phyloP scores from a whole-genome alignment of 176 grass and related monocot species.

The Paspalum notatum region DNA sequence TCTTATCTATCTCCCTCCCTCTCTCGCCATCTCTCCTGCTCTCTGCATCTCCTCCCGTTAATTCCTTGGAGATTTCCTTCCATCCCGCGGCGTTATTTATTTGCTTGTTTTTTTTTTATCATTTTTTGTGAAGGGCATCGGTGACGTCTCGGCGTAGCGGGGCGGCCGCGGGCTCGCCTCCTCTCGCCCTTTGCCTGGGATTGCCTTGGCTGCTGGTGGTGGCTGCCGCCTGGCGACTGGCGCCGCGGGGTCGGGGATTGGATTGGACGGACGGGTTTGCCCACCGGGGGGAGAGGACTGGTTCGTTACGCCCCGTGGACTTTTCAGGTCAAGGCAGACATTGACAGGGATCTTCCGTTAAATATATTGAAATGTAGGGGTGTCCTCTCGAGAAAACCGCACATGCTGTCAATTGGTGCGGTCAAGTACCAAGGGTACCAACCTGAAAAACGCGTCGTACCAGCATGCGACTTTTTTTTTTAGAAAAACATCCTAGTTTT shows the following conservation, averaged over 20 bases:
- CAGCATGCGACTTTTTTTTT: background rate
- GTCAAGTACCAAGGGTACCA: background rate
- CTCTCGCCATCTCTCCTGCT: conserved; percentile 34
- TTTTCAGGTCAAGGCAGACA: conserved; percentile 16
- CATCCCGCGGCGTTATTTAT: background rate
- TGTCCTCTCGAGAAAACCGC: background rate
- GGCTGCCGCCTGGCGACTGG: too few relatives aligned
- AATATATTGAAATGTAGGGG: background rate
- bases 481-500: background rate
- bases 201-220: conserved; percentile 7
- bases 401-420: background rate
- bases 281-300: background rate
- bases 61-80: conserved; percentile 27
- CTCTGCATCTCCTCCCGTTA: conserved; percentile 38
- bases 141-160: conserved; percentile 39
- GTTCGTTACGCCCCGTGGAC: conserved; percentile 24
- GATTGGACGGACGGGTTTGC: conserved; percentile 27
- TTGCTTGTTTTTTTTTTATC: background rate
- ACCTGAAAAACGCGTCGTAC: background rate
- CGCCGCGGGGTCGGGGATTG: background rate
- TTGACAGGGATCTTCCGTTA: background rate
- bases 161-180: too few relatives aligned
- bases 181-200: background rate
- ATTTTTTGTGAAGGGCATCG: conserved; percentile 53
- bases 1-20: conserved; percentile 30